These are phyloP conservation scores for Tuber microsphaerosporum DNA, from an alignment of 495 filamentous ascomycete genomes.

Conservation along the genomic window DNA sequence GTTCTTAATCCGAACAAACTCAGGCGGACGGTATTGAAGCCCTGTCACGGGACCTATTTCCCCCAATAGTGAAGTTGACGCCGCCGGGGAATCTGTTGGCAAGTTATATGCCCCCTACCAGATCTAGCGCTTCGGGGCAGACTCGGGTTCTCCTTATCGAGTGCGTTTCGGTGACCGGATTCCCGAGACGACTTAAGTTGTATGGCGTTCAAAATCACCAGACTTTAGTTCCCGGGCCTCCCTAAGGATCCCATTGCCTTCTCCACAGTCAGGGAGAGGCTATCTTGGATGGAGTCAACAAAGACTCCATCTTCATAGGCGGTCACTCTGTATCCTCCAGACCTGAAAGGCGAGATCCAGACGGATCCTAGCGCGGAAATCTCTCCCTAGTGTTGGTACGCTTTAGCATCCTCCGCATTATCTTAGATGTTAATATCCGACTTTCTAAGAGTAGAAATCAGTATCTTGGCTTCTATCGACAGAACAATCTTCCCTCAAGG, in stretches of 20 bases:
- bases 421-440: constrained; percentile 53
- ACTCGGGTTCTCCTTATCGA: constrained; percentile 46
- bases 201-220: constrained; percentile 54
- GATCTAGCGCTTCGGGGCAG: constrained; percentile 50
- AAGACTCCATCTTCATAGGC: constrained; percentile 54
- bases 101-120: constrained; percentile 55
- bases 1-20: constrained; percentile 47
- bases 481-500: constrained; percentile 47
- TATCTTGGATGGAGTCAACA: constrained; percentile 49
- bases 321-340: constrained; percentile 52
- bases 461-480: constrained; percentile 45
- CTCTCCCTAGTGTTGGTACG: constrained; percentile 55
- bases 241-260: constrained; percentile 40
- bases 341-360: constrained; percentile 48
- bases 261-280: constrained; percentile 43
- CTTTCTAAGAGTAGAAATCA: constrained; percentile 51
- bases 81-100: constrained; percentile 50
- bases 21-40: constrained; percentile 55
- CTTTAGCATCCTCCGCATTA: constrained; percentile 47
- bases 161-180: constrained; percentile 49
- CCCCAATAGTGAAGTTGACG: constrained; percentile 49
- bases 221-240: constrained; percentile 49
- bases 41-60: constrained; percentile 44
- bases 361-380: constrained; percentile 47
- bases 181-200: constrained; percentile 49